These are phyloP conservation scores for Diaporthe australafricana DNA, from an alignment of 2,329 filamentous ascomycete genomes.

Conservation along the genomic window DNA sequence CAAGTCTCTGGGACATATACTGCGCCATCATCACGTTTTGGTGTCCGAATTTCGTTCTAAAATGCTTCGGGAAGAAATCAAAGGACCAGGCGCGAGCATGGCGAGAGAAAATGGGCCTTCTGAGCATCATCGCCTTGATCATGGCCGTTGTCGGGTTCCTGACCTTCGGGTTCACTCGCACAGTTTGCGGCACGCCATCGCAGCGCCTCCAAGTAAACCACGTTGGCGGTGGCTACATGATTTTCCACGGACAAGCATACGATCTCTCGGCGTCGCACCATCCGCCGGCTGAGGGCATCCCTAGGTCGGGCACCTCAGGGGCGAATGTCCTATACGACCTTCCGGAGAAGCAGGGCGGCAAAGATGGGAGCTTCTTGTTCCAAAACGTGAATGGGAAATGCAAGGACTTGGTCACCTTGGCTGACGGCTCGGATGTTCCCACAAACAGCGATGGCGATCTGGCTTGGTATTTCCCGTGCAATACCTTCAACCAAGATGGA, in stretches of 20 bases:
- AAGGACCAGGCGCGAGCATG: constrained; percentile 92
- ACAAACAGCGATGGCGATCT: constrained; percentile 78
- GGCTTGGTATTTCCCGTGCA: constrained; percentile 98
- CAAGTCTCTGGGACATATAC: constrained; percentile 94
- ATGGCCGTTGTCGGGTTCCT: constrained; percentile 93
- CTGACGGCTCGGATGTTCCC: constrained; percentile 80
- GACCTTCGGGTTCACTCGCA: constrained; percentile 94
- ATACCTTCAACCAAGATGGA: constrained; percentile 91
- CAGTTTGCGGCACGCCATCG: constrained; percentile 81
- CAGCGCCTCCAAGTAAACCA: constrained; percentile 84
- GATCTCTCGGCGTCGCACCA: constrained; percentile 83
- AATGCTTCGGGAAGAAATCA: constrained; percentile 85
- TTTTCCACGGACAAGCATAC: constrained; percentile 93
- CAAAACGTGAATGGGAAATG: constrained; percentile 98
- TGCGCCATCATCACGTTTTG: constrained; percentile 95
- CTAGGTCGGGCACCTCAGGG: constrained; percentile 57
- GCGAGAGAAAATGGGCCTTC: constrained; percentile 97
- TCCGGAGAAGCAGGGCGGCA: constrained; percentile 83
- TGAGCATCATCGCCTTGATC: constrained; percentile 91
- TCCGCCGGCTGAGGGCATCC: constrained; percentile 83
- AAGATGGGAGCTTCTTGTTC: constrained; percentile 96
- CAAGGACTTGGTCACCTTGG: constrained; percentile 86
- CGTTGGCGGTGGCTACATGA: constrained; percentile 87
- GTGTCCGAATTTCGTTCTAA: constrained; percentile 86
- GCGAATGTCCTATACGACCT: constrained; percentile 90